Evolutionary conservation across 2,329 filamentous ascomycete species (phyloP).

Genomic region (Clarireedia monteithiana): DNA sequence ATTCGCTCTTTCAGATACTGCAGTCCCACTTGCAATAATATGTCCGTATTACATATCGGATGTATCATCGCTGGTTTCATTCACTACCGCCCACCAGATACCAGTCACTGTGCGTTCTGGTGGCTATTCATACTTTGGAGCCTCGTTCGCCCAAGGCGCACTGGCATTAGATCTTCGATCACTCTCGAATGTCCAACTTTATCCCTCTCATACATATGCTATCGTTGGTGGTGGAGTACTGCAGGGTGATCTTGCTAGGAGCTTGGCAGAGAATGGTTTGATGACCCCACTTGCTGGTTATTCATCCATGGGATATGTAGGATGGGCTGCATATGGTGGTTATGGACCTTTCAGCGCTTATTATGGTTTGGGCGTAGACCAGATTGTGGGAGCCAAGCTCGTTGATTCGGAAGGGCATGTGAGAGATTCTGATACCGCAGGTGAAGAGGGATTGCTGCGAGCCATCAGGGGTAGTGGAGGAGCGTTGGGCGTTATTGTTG

Average conservation of each 20-base stretch:
- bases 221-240: conserved; percentile 32
- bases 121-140: conserved; percentile 32
- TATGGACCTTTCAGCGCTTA: conserved; percentile 29
- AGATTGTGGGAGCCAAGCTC: conserved; percentile 33
- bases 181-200: conserved; percentile 28
- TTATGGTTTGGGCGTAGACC: conserved; percentile 32
- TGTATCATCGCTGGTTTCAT: conserved; percentile 20
- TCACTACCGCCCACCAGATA: conserved; percentile 14
- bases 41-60: conserved; percentile 25
- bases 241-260: conserved; percentile 22
- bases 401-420: conserved; percentile 33
- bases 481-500: conserved; percentile 34
- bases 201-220: conserved; percentile 25
- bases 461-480: conserved; percentile 35
- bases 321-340: conserved; percentile 32
- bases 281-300: conserved; percentile 24
- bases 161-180: conserved; percentile 34
- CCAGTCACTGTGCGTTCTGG: conserved; percentile 26
- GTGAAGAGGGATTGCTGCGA: conserved; percentile 24
- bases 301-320: conserved; percentile 28
- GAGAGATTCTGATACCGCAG: conserved; percentile 30
- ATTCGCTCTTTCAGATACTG: conserved; percentile 11
- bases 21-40: conserved; percentile 18
- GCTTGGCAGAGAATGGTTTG: conserved; percentile 27
- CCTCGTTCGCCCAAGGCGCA: conserved; percentile 26